Evolutionary conservation across 768 basidiomycete species (phyloP).

Genomic region (Kwoniella bestiolae): DNA sequence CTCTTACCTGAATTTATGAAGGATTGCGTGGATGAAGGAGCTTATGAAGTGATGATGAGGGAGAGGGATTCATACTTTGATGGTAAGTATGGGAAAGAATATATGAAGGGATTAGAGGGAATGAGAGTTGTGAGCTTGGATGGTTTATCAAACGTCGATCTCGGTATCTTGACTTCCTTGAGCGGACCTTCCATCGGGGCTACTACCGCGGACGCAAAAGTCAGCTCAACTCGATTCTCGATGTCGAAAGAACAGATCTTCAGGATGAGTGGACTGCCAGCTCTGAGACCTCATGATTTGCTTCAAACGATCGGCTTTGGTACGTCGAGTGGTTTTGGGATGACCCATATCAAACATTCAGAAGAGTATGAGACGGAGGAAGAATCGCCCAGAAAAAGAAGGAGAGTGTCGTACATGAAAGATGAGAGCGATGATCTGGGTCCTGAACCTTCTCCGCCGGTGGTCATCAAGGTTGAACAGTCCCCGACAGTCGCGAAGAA

Average conservation of each 20-base stretch:
- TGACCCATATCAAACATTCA: not conserved
- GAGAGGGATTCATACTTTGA: slow-evolving; percentile 37
- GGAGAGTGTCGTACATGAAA: not conserved
- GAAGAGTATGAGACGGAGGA: slow-evolving; percentile 23
- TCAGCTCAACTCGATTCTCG: slow-evolving; percentile 1
- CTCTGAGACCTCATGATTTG: slow-evolving; percentile 7
- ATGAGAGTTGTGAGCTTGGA: not conserved
- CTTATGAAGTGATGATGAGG: slow-evolving; percentile 20
- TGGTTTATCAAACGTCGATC: slow-evolving; percentile 9
- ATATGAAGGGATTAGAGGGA: slow-evolving; percentile 1
- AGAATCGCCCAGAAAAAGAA: slow-evolving; percentile 8
- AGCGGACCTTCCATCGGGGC: not conserved
- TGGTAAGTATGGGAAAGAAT: slow-evolving; percentile 5
- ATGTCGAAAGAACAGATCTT: slow-evolving; percentile 11
- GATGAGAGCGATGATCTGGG: not conserved
- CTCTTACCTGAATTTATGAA: slow-evolving; percentile 73
- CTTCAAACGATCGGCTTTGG: slow-evolving; percentile 1
- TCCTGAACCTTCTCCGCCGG: slow-evolving; percentile 6
- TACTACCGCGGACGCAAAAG: not conserved
- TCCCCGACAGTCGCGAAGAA: not conserved
- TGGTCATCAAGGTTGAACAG: not conserved
- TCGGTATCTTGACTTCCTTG: not conserved
- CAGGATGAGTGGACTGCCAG: slow-evolving; percentile 12
- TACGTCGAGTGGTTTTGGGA: not conserved
- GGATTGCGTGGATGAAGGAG: slow-evolving; percentile 62